These are phyloP conservation scores for Tolypocladium amazonense DNA, from an alignment of 2,329 filamentous ascomycete genomes.

Conservation along the genomic window DNA sequence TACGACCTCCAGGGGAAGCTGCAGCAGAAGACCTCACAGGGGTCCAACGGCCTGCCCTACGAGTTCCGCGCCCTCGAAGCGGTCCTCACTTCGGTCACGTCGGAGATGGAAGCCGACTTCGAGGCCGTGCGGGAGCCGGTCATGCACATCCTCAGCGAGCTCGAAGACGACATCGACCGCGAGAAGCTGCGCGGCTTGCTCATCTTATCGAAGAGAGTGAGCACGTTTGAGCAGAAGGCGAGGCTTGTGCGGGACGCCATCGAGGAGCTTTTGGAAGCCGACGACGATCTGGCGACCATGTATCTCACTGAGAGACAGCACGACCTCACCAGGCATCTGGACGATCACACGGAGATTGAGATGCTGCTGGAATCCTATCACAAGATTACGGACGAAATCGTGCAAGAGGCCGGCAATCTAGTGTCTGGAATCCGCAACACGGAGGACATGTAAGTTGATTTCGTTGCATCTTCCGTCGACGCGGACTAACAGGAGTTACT, in stretches of 20 bases:
- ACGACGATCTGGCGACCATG: constrained; percentile 91
- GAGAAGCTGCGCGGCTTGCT: constrained; percentile 86
- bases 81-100: constrained; percentile 86
- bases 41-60: constrained; percentile 67
- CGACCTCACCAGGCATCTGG: constrained; percentile 60
- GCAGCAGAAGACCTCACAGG: constrained; percentile 54
- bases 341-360: constrained; percentile 94
- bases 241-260: constrained; percentile 89
- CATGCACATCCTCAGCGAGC: constrained; percentile 73
- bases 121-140: constrained; percentile 89
- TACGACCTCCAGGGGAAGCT: constrained; percentile 93
- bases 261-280: constrained; percentile 88
- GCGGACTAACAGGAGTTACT: constrained; percentile 11
- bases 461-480: not conserved
- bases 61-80: constrained; percentile 95
- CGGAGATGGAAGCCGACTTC: constrained; percentile 86
- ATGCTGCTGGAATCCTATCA: constrained; percentile 96
- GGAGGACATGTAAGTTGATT: constrained; percentile 74
- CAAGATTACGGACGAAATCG: constrained; percentile 95
- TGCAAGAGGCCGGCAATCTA: constrained; percentile 85
- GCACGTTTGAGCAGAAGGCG: constrained; percentile 95
- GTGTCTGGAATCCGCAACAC: constrained; percentile 95
- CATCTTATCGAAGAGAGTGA: constrained; percentile 89
- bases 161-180: constrained; percentile 94
- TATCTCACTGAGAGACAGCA: constrained; percentile 83